Evolutionary conservation across 1,284 basidiomycete genomes (phyloP), one percentile per base, ranked within the genome.

Genomic region (Marasmius tenuissimus): DNA sequence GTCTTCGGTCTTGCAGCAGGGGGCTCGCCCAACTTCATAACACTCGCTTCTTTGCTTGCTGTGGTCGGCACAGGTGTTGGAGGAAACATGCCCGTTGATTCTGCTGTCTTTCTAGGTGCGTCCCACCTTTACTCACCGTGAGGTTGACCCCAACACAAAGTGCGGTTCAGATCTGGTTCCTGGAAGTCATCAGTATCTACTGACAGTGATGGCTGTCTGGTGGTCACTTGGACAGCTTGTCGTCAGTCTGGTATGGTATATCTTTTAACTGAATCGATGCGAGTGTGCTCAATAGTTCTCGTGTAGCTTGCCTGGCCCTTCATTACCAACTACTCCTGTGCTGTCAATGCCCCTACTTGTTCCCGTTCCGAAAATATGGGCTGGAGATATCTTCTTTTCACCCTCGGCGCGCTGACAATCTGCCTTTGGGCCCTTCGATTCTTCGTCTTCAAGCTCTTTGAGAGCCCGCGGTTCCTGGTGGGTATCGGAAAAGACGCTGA

Each of bases 401-500:
- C 81, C 20, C 82, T 88, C 72, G 86, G 86, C 14, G 86, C 82
- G 1, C 70, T 90, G 47, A 89, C 85, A 73, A 73, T 91, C 62
- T 55, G 86, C 37, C 77, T 90, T 48, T 92, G 85, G 78, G 67
- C 83, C 58, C 71, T 88, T 48, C 89, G 91, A 47, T 91, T 91
- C 78, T 83, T 89, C 72, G 75, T 89, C 57, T 93, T 93, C 78
- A 77, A 80, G n/a, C 81, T 94, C 55, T 78, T 87, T 61, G 91
- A 94, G 72, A 87, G 86, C 60, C 91, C 90, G 6, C 87, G 89
- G 68, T 92, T 81, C 73, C 81, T 94, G 35, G 85, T 94, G 71
- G 85, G 86, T 6, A 84, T 86, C 60, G 91, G 91, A 0, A 77
- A 79, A 45, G 91, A 94, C 66, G 82, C 79, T 16, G 84, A 88